Base-by-base conservation (phyloP, 805 yeast species). In the Candida hungchunana region DNA sequence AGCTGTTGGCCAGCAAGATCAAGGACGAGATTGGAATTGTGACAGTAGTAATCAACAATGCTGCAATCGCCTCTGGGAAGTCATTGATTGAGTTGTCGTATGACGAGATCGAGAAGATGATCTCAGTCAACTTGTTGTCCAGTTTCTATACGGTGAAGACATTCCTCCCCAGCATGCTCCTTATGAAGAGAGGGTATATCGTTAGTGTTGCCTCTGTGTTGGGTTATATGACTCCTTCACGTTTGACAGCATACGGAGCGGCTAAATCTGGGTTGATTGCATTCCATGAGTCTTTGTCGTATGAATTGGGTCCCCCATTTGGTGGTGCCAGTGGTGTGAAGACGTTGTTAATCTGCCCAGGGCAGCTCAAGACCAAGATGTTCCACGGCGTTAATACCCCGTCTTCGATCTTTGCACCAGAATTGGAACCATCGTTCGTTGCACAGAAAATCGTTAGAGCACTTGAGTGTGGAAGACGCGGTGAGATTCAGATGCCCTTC, bases 211-310 rank as follows among this genome's bases (percentile, higher is more conserved):
- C 94, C 0, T 86, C 96, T 0, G 88, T 85, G 0, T 64, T 90
- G 36, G 97, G 96, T 0, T 79, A 81, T 44, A 70, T 84, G 67
- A 72, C 93, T 0, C 97, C 97, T 0, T 89, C 95, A 8, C 67
- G 82, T 16, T 66, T 86, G 39, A 65, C 40, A 12, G 83, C 83
- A 0, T 90, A 90, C 53, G 96, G 96, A 0, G 96, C 97, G 0
- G 75, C 95, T 12, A 90, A 90, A 56, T 80, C 95, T 0, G 97
- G 94, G 0, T 59, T 86, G 19, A 75, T 90, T 34, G 88, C 90
- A 0, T 61, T 88, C 27, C 97, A 89, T 55, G 95, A 85, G 55
- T 78, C 90, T 1, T 61, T 90, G 23, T 75, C 83, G 0, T 77
- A 75, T 50, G 93, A 83, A 56, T 53, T 83, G 19, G 79, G 82